phyloP scores from a whole-genome alignment of 2,329 filamentous ascomycete species.

The Chaetomium sp. region DNA sequence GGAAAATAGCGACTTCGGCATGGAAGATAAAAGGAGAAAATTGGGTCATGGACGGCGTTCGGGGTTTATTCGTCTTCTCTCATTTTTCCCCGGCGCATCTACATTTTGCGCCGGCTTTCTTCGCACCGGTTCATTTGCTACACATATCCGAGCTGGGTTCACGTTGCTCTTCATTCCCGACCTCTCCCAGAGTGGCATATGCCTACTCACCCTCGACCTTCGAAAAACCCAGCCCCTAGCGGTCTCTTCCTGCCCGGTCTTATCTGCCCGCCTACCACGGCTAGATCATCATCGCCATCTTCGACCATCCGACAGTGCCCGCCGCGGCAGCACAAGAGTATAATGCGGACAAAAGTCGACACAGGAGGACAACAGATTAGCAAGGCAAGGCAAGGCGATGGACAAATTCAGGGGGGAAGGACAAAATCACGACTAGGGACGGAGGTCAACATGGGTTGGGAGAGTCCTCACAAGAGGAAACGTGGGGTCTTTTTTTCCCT shows the following conservation, averaged over 20 bases:
- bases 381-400: background rate
- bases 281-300: no score
- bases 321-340: background rate
- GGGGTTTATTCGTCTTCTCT: background rate
- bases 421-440: background rate
- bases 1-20: background rate
- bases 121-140: no score
- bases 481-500: background rate
- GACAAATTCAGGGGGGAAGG: background rate
- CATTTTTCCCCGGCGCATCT: background rate
- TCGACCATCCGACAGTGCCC: no score
- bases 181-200: no score
- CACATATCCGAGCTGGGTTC: no score
- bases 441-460: background rate
- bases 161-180: no score
- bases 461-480: background rate
- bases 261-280: no score
- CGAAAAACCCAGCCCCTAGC: no score
- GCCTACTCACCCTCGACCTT: no score
- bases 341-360: no score
- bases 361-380: background rate
- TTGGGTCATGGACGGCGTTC: background rate
- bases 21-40: background rate
- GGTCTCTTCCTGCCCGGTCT: no score
- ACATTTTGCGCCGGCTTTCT: background rate